These are phyloP conservation scores for Takakia lepidozioides DNA, from an alignment of 225 moss, liverwort and hornwort species.

Conservation along the genomic window DNA sequence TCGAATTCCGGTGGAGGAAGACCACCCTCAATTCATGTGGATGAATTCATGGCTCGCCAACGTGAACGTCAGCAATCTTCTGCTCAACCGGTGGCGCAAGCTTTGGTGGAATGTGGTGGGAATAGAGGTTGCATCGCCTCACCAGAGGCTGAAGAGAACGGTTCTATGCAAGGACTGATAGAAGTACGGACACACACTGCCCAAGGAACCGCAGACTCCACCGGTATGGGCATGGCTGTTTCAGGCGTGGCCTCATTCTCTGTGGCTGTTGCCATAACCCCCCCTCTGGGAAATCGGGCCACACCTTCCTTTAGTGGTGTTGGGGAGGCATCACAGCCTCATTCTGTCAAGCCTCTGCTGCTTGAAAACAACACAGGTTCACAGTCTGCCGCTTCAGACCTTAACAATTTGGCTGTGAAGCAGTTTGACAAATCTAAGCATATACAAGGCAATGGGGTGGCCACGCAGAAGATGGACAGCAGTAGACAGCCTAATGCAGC, in stretches of 20 bases:
- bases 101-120: slow-evolving; percentile 26
- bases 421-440: slow-evolving; percentile 22
- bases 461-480: slow-evolving; percentile 16
- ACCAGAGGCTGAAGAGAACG: slow-evolving; percentile 21
- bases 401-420: slow-evolving; percentile 13
- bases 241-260: slow-evolving; percentile 22
- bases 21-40: slow-evolving; percentile 75
- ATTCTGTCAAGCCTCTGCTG: slow-evolving; percentile 13
- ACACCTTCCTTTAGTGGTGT: neutral
- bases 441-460: slow-evolving; percentile 24
- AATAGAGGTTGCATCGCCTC: slow-evolving; percentile 9
- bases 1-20: slow-evolving; percentile 65
- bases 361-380: slow-evolving; percentile 23
- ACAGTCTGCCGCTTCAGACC: slow-evolving; percentile 19
- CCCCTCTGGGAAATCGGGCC: slow-evolving; percentile 16
- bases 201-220: slow-evolving; percentile 25
- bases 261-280: slow-evolving; percentile 9
- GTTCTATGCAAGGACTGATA: slow-evolving; percentile 19
- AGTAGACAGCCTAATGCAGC: slow-evolving; percentile 21
- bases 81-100: slow-evolving; percentile 23
- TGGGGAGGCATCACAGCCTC: slow-evolving; percentile 9
- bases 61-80: slow-evolving; percentile 61
- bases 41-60: slow-evolving; percentile 84
- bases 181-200: slow-evolving; percentile 17
- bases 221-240: slow-evolving; percentile 18